phyloP scores from a whole-genome alignment of 805 yeast species.

The Candida ulmi region DNA sequence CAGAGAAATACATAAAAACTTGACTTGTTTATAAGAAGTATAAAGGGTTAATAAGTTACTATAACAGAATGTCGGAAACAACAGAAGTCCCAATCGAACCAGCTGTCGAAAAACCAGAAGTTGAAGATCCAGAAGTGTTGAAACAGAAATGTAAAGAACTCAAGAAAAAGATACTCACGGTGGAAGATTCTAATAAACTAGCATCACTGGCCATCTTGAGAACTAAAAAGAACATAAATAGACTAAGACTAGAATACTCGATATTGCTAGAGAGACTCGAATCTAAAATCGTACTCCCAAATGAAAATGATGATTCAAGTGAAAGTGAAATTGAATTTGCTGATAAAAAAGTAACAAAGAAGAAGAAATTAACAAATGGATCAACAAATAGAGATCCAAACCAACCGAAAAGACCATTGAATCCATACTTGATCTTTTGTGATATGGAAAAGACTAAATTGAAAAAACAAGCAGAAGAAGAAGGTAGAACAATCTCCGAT shows the following conservation, averaged over 20 bases:
- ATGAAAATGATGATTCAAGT: conserved; percentile 5
- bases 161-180: conserved; percentile 59
- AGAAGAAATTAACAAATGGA: conserved; percentile 19
- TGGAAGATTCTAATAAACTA: conserved; percentile 73
- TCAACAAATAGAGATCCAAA: conserved; percentile 58
- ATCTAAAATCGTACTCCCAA: conserved; percentile 32
- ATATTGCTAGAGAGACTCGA: conserved; percentile 78
- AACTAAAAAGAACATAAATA: conserved; percentile 66
- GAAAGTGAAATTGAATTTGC: conserved; percentile 12
- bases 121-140: conserved; percentile 27
- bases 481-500: conserved; percentile 53
- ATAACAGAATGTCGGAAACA: background rate
- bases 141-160: conserved; percentile 68
- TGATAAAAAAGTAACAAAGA: conserved; percentile 15
- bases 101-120: background rate
- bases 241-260: conserved; percentile 79
- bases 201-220: conserved; percentile 73
- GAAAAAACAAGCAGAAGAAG: conserved; percentile 50
- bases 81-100: background rate
- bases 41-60: too few relatives aligned
- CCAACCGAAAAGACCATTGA: conserved; percentile 84
- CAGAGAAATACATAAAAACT: too few relatives aligned
- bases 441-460: conserved; percentile 78
- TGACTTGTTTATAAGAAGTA: too few relatives aligned
- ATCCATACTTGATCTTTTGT: conserved; percentile 83